A percentile compares a stretch with the other conserved stretches of the same genome.
Evolutionary conservation across 2,329 filamentous ascomycete genomes (phyloP).

Genomic region (Aureobasidium sp.): DNA sequence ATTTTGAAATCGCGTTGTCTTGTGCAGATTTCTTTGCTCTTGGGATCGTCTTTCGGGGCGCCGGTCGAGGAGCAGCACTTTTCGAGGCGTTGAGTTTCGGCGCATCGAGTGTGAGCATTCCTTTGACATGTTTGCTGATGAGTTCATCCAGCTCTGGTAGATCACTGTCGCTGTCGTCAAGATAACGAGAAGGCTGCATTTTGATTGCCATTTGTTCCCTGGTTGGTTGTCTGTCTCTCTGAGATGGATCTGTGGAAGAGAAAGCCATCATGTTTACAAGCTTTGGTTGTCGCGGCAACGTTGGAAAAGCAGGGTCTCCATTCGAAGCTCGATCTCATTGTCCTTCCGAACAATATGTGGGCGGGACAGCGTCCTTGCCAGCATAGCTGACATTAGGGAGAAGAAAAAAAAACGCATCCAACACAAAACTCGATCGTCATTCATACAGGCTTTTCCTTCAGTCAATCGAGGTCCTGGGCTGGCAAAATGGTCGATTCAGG

Average conservation of each 20-base stretch:
- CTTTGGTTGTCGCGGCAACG: background rate
- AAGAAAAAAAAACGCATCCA: too few species aligned
- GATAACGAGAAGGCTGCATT: background rate
- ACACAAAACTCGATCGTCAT: too few species aligned
- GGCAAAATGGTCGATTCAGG: too few species aligned
- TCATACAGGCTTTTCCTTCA: too few species aligned
- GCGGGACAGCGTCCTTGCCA: too few species aligned
- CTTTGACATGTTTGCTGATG: conserved; percentile 18
- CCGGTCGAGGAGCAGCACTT: background rate
- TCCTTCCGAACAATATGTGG: too few species aligned
- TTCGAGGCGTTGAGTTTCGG: conserved; percentile 6
- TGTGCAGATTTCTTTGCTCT: background rate
- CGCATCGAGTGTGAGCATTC: background rate
- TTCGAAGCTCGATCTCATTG: background rate
- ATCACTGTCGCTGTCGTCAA: conserved; percentile 9
- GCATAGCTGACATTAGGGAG: too few species aligned
- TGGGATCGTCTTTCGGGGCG: background rate
- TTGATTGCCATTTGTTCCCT: conserved; percentile 3
- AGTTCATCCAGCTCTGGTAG: conserved; percentile 20
- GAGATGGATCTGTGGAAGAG: background rate
- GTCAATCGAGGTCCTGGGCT: too few species aligned
- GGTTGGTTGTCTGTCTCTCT: background rate
- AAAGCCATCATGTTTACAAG: conserved; percentile 3
- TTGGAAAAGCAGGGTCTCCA: background rate
- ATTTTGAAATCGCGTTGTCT: background rate